These are phyloP conservation scores for Kodamaea lidongshanica DNA, from an alignment of 805 yeast genomes.

Conservation along the genomic window DNA sequence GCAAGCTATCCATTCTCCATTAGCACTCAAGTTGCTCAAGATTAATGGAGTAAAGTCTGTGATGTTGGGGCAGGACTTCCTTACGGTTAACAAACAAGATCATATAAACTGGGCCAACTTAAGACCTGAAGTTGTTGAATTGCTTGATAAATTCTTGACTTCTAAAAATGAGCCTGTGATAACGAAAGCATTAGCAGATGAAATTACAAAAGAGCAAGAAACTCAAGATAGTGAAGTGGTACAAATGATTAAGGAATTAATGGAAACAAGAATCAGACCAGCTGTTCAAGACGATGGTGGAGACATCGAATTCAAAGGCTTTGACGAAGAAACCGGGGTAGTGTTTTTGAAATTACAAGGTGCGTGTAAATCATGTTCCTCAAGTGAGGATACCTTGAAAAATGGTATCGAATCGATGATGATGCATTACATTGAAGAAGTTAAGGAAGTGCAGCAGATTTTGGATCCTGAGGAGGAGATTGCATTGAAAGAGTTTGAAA, in stretches of 20 bases:
- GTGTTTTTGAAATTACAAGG: conserved; percentile 89
- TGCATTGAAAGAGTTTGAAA: conserved; percentile 77
- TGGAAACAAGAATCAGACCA: conserved; percentile 92
- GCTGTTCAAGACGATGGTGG: conserved; percentile 99
- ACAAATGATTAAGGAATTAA: conserved; percentile 83
- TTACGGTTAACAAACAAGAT: conserved; percentile 66
- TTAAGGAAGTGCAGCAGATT: conserved; percentile 80
- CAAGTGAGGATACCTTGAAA: conserved; percentile 86
- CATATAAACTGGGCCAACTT: conserved; percentile 52
- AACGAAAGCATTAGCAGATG: conserved; percentile 35
- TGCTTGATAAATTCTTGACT: conserved; percentile 46
- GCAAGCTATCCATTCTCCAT: conserved; percentile 57
- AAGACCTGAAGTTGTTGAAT: conserved; percentile 57
- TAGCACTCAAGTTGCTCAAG: conserved; percentile 56
- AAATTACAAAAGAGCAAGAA: conserved; percentile 34
- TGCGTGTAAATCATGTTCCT: conserved; percentile 91
- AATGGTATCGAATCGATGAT: conserved; percentile 97
- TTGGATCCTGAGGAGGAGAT: conserved; percentile 69
- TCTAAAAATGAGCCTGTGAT: conserved; percentile 33
- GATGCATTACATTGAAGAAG: conserved; percentile 94
- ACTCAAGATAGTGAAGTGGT: conserved; percentile 65
- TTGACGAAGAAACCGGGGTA: conserved; percentile 78
- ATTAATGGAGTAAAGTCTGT: conserved; percentile 61
- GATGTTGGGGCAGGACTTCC: conserved; percentile 68
- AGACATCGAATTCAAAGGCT: conserved; percentile 83